Percentiles rank a stretch among this genome's conserved stretches.
Evolutionary conservation across 2,329 filamentous ascomycete genomes (phyloP).

Genomic region (Fusarium sp.): DNA sequence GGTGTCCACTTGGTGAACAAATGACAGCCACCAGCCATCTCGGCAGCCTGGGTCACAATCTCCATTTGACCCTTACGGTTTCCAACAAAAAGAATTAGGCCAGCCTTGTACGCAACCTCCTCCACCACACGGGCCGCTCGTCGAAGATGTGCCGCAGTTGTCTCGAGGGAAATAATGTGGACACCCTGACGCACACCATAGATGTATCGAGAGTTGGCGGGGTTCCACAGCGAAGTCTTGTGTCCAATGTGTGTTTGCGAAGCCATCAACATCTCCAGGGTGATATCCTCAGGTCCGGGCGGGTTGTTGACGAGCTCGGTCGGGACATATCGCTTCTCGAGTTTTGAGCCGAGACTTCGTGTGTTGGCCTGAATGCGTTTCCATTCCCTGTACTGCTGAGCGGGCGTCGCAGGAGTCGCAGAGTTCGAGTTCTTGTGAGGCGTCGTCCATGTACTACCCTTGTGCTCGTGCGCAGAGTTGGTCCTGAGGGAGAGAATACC

Average conservation of each 20-base stretch:
- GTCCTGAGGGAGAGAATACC: conserved; percentile 53
- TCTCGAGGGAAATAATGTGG: conserved; percentile 93
- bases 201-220: conserved; percentile 93
- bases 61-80: conserved; percentile 85
- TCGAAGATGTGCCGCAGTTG: conserved; percentile 89
- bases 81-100: conserved; percentile 90
- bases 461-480: conserved; percentile 54
- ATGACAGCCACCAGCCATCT: conserved; percentile 83
- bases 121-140: conserved; percentile 93
- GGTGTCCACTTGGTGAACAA: conserved; percentile 94
- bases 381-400: conserved; percentile 58
- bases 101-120: conserved; percentile 84
- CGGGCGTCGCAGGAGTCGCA: conserved; percentile 53
- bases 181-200: conserved; percentile 89
- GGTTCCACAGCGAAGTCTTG: conserved; percentile 92
- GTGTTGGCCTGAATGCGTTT: conserved; percentile 59
- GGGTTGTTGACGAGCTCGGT: conserved; percentile 77
- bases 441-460: conserved; percentile 52
- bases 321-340: conserved; percentile 73
- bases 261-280: conserved; percentile 90
- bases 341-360: conserved; percentile 61
- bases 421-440: conserved; percentile 52
- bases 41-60: conserved; percentile 83
- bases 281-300: conserved; percentile 82
- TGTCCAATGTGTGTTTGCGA: conserved; percentile 92